A percentile compares a stretch with the other conserved stretches of the same genome.
phyloP scores from a whole-genome alignment of 2,329 filamentous ascomycete species.

The Colletotrichum sojae region DNA sequence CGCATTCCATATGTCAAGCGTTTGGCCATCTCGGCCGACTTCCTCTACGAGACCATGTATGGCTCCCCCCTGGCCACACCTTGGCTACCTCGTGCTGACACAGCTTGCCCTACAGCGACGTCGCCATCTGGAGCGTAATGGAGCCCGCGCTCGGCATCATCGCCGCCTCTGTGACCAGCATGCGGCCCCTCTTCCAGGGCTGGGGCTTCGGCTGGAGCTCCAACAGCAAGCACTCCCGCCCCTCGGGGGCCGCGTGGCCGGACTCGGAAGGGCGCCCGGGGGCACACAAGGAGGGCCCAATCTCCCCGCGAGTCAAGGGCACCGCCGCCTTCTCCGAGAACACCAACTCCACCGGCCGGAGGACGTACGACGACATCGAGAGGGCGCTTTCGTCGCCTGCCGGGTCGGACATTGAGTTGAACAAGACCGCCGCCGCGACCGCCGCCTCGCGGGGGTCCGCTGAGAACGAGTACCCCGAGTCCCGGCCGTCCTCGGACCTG shows the following conservation, averaged over 20 bases:
- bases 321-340: slow-evolving; percentile 6
- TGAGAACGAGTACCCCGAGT: slow-evolving; percentile 24
- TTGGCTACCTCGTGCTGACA: neutral
- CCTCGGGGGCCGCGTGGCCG: slow-evolving; percentile 17
- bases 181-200: slow-evolving; percentile 50
- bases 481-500: slow-evolving; percentile 33
- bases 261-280: neutral
- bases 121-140: slow-evolving; percentile 50
- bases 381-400: slow-evolving; percentile 13
- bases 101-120: slow-evolving; percentile 44
- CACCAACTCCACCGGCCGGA: slow-evolving; percentile 16
- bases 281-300: neutral
- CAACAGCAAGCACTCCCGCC: slow-evolving; percentile 36
- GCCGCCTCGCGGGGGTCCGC: slow-evolving; percentile 2
- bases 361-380: slow-evolving; percentile 33
- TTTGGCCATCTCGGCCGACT: slow-evolving; percentile 46
- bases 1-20: slow-evolving; percentile 53
- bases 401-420: slow-evolving; percentile 39
- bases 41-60: slow-evolving; percentile 52
- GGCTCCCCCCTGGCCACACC: neutral
- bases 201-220: slow-evolving; percentile 44
- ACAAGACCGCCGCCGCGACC: slow-evolving; percentile 18
- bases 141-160: slow-evolving; percentile 53
- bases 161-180: slow-evolving; percentile 49
- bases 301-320: neutral